Conservation (phyloP, 768 basidiomycete genomes). For the Boletus tylopilopsis region DNA sequence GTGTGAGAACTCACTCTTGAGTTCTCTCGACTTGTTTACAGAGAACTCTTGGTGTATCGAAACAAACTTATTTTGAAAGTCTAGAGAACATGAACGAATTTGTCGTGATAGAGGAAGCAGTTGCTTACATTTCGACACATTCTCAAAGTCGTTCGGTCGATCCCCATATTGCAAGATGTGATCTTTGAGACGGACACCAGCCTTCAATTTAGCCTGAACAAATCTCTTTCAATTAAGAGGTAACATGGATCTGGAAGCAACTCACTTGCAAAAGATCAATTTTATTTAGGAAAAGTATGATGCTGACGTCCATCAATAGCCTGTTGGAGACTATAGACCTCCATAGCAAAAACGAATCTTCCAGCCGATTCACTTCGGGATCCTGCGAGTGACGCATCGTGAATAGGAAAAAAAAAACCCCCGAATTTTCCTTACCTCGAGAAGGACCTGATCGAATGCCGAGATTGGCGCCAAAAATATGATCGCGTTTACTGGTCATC, state of each 20-base stretch:
- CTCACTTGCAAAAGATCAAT: slow-evolving; percentile 69
- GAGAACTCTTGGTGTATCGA: slow-evolving; percentile 64
- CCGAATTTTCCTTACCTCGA: slow-evolving; percentile 50
- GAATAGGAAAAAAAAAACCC: slow-evolving; percentile 3
- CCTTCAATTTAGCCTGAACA: slow-evolving; percentile 64
- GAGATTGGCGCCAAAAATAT: slow-evolving; percentile 89
- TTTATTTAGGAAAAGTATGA: slow-evolving; percentile 82
- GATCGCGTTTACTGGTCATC: slow-evolving; percentile 67
- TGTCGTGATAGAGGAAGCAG: neutral
- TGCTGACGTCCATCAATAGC: slow-evolving; percentile 67
- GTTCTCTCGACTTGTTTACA: slow-evolving; percentile 67
- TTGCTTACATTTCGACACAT: slow-evolving; percentile 66
- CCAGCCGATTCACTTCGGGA: slow-evolving; percentile 66
- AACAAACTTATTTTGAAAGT: slow-evolving; percentile 71
- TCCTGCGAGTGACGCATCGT: slow-evolving; percentile 43
- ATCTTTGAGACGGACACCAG: slow-evolving; percentile 67
- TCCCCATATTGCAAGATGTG: slow-evolving; percentile 72
- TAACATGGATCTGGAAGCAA: neutral
- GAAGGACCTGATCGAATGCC: slow-evolving; percentile 79
- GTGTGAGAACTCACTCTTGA: slow-evolving; percentile 56
- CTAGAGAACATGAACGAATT: slow-evolving; percentile 34
- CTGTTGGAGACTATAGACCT: slow-evolving; percentile 67
- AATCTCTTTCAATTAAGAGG: neutral
- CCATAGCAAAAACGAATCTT: slow-evolving; percentile 79
- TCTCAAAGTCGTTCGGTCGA: slow-evolving; percentile 74